Evolutionary conservation across 2,329 filamentous ascomycete genomes (phyloP), one percentile per base, ranked within the genome.

Genomic region (Zelopaecilomyces penicillatus): DNA sequence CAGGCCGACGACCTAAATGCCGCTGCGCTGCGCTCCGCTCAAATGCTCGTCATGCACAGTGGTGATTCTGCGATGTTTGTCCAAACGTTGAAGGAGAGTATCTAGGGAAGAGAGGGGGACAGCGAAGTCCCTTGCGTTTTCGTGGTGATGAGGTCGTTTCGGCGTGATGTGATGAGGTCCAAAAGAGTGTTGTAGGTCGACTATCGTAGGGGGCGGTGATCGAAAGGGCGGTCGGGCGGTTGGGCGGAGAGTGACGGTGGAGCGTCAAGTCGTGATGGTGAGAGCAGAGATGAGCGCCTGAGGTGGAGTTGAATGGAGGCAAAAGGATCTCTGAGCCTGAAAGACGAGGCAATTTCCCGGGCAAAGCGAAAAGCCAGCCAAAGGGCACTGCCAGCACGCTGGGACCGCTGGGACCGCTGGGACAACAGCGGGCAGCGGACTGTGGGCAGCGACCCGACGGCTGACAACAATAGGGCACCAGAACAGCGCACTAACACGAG

Each of bases 21-120:
- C 57, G 58, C 57, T 62, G 58, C 58, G 57, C 56, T 62, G 55
- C 51, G 55, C 53, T 54, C 45, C 44, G 44, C 50, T 59, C 54
- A 58, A 45, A 43, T 52, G 49, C 55, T 55, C 57, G 54, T 60
- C 57, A 61, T 62, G 50, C 56, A 59, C 55, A 54, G 50, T 53
- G 35, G 8, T 41, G 37, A 27, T 19, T 39, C 27, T 39, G 12
- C 11, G 12, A 39, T 39, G n/a, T 26, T 27, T 39, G 37, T 28
- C 37, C 19, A 39, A 36, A 42, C 28, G 39, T 47, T 33, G 38
- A 38, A 28, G 30, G 42, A 34, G 19, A 19, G 19, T 19, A 19
- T 19, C 19, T 19, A 31, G 42, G 41, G 32, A 29, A 44, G 41
- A 28, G 31, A 29, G 36, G 29, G 41, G 26, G 34, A 11, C 5